Conservation (phyloP, 306 rosid species). For the Astragalus glycyphyllos region DNA sequence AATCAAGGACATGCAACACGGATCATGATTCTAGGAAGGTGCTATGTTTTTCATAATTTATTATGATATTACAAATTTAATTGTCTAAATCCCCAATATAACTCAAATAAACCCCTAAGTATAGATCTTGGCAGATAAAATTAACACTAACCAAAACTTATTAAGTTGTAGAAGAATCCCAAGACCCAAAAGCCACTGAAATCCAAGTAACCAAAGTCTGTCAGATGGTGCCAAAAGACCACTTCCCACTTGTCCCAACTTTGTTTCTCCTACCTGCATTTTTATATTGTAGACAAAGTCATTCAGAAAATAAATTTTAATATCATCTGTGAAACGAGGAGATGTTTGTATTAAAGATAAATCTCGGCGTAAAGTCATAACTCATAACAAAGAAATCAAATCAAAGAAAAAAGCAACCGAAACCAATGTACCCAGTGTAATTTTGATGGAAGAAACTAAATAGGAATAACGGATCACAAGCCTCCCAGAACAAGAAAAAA, state of each 20-base stretch:
- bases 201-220: conserved; percentile 81
- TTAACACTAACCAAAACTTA: conserved; percentile 65
- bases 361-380: not conserved
- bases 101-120: not conserved
- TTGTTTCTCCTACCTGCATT: conserved; percentile 85
- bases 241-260: conserved; percentile 81
- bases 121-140: conserved; percentile 12
- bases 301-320: conserved; percentile 28
- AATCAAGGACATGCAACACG: conserved; percentile 28
- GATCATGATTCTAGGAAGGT: conserved; percentile 16
- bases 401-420: conserved; percentile 6
- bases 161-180: conserved; percentile 82
- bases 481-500: too few species aligned
- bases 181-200: conserved; percentile 81
- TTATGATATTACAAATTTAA: conserved; percentile 1
- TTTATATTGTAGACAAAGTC: conserved; percentile 21
- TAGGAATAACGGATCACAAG: not conserved
- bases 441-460: not conserved
- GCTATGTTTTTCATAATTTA: conserved; percentile 10
- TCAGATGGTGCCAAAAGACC: conserved; percentile 78
- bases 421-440: not conserved
- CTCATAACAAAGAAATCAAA: not conserved
- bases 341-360: not conserved
- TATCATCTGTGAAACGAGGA: not conserved
- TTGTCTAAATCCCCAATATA: not conserved